phyloP scores from a whole-genome alignment of 768 basidiomycete species.

The Galerina marginata region DNA sequence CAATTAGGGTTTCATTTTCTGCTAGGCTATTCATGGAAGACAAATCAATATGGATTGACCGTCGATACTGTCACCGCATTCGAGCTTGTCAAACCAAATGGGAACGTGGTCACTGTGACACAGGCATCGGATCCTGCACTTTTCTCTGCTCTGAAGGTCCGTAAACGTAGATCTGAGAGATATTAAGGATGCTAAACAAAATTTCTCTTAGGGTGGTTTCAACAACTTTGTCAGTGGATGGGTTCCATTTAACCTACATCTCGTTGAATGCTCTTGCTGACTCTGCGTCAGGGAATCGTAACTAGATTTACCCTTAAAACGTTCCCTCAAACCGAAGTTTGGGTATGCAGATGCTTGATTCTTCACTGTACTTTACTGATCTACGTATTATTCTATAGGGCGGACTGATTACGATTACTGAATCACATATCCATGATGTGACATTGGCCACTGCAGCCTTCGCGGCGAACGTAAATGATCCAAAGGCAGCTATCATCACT shows the following conservation, averaged over 20 bases:
- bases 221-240: conserved; percentile 54
- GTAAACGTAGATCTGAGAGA: neutral
- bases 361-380: neutral
- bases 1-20: neutral
- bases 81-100: conserved; percentile 63
- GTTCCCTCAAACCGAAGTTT: conserved; percentile 59
- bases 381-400: conserved; percentile 39
- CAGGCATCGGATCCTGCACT: conserved; percentile 38
- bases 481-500: conserved; percentile 55
- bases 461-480: conserved; percentile 46
- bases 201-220: conserved; percentile 52
- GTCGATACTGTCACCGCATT: conserved; percentile 60
- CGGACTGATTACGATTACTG: conserved; percentile 46
- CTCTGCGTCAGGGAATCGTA: conserved; percentile 53
- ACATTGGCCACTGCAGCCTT: conserved; percentile 46
- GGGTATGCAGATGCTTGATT: conserved; percentile 44
- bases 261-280: neutral
- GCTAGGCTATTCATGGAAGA: conserved; percentile 66
- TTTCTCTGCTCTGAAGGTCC: conserved; percentile 48
- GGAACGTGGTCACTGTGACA: conserved; percentile 44
- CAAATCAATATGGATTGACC: conserved; percentile 65
- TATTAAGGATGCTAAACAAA: neutral
- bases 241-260: no score
- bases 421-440: conserved; percentile 27
- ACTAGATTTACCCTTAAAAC: conserved; percentile 61